Evolutionary conservation across 2,329 filamentous ascomycete genomes (phyloP).

Genomic region (Talaromyces islandicus): DNA sequence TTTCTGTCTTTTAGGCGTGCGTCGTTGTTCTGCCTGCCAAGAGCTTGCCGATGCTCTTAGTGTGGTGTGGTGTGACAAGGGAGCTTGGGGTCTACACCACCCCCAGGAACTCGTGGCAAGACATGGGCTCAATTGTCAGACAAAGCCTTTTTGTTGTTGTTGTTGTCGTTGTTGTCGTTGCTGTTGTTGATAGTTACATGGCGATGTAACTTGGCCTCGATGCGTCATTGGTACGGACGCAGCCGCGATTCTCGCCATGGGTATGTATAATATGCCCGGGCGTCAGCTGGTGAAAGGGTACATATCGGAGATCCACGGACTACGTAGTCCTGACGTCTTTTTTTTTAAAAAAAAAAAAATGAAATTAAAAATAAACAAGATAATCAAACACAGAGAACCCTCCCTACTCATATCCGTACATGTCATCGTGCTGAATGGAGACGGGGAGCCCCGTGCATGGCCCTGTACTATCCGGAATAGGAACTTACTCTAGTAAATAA

Average conservation of each 20-base stretch:
- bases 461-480: conserved; percentile 6
- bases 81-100: background rate
- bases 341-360: background rate
- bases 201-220: background rate
- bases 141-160: background rate
- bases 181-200: background rate
- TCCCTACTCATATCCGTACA: background rate
- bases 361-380: background rate
- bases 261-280: background rate
- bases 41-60: background rate
- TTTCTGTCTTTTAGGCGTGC: background rate
- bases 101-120: background rate
- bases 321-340: background rate
- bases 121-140: background rate
- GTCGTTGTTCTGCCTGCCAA: background rate
- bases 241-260: background rate
- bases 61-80: background rate
- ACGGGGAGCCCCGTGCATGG: background rate
- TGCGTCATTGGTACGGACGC: background rate
- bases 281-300: background rate
- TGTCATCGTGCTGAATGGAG: background rate
- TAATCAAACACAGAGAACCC: background rate
- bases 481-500: background rate
- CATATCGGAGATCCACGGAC: background rate
- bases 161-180: no score